A percentile compares a stretch with the other conserved stretches of the same genome.
These are phyloP conservation scores for Aspergillus pseudotamarii DNA, from an alignment of 2,329 filamentous ascomycete species.

Conservation along the genomic window DNA sequence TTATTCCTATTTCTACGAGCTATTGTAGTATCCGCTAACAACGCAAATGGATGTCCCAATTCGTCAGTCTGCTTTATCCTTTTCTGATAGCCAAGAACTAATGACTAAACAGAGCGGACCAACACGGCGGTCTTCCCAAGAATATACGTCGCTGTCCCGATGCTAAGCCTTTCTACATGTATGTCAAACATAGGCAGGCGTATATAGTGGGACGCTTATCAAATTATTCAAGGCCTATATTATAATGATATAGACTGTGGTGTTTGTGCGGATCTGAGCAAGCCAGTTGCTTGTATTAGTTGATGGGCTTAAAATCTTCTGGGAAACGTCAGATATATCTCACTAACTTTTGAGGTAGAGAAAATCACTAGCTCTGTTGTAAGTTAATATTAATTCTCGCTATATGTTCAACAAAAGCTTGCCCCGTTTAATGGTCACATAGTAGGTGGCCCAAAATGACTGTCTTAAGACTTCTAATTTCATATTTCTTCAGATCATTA, in stretches of 20 bases:
- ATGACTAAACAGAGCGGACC: background rate
- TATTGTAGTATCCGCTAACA: background rate
- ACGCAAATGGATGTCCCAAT: background rate
- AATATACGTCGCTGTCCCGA: background rate
- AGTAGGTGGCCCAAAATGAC: too few species aligned
- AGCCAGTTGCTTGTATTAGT: background rate
- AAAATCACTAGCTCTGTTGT: background rate
- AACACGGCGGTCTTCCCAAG: background rate
- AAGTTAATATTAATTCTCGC: background rate
- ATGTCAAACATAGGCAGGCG: too few species aligned
- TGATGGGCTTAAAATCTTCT: background rate
- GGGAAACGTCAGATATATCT: background rate
- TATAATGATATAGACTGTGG: background rate
- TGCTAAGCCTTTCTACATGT: background rate
- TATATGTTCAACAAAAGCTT: too few species aligned
- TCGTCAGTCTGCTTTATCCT: background rate
- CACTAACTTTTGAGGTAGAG: background rate
- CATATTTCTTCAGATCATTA: too few species aligned
- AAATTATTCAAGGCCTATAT: background rate
- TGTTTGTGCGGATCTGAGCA: background rate
- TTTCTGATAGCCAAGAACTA: background rate
- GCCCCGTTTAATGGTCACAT: too few species aligned
- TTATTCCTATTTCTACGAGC: slow-evolving; percentile 1
- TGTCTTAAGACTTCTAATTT: too few species aligned
- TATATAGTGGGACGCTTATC: too few species aligned